These are phyloP conservation scores for Starmerella roubikii DNA, from an alignment of 805 yeast species.

Conservation along the genomic window DNA sequence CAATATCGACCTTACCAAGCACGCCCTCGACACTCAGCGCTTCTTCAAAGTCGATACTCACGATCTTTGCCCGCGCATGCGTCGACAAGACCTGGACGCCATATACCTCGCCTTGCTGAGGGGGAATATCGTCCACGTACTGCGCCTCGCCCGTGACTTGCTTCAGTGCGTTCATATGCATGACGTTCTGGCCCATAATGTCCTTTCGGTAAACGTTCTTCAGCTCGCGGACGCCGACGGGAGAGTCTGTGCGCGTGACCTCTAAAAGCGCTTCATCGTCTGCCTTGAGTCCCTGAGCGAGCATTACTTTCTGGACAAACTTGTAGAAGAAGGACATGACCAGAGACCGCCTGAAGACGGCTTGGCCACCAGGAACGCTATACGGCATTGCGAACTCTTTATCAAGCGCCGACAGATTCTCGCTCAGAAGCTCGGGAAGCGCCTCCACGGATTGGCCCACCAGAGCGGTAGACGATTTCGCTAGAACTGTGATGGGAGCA, in stretches of 20 bases:
- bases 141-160: constrained; percentile 38
- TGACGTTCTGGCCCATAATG: constrained; percentile 31
- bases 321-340: constrained; percentile 35
- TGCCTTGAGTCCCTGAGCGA: constrained; percentile 6
- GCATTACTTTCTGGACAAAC: constrained; percentile 29
- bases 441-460: constrained; percentile 18
- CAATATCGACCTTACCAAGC: constrained; percentile 32
- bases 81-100: constrained; percentile 34
- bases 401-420: constrained; percentile 21
- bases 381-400: constrained; percentile 31
- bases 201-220: constrained; percentile 28
- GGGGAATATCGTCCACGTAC: constrained; percentile 35
- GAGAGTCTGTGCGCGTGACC: constrained; percentile 27
- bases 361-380: constrained; percentile 40
- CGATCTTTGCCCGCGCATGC: constrained; percentile 33
- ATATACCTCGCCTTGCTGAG: constrained; percentile 30
- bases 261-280: constrained; percentile 25
- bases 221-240: constrained; percentile 31
- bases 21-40: constrained; percentile 32
- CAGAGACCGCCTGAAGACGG: constrained; percentile 33
- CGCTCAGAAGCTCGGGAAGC: constrained; percentile 1
- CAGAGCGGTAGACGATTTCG: constrained; percentile 27
- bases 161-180: constrained; percentile 35
- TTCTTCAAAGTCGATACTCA: constrained; percentile 29
- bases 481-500: constrained; percentile 34